These are phyloP conservation scores for Leccinum holopus DNA, from an alignment of 1,284 basidiomycete species.

Conservation along the genomic window DNA sequence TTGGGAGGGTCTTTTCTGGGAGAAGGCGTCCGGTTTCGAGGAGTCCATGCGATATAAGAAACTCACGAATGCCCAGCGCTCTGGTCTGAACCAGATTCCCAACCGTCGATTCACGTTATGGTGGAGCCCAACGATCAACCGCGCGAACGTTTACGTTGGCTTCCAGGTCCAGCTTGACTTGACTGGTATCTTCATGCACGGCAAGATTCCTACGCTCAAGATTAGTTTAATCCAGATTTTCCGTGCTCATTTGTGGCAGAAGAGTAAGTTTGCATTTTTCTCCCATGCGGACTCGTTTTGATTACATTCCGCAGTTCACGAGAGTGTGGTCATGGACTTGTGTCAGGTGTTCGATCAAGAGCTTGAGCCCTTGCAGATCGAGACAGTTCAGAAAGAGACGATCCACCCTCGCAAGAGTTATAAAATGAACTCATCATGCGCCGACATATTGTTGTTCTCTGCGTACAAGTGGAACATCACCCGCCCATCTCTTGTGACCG, in stretches of 20 bases:
- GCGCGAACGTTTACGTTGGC: slow-evolving; percentile 98
- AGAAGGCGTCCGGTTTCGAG: slow-evolving; percentile 93
- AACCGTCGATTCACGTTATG: slow-evolving; percentile 99
- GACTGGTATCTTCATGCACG: slow-evolving; percentile 95
- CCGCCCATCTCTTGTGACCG: slow-evolving; percentile 92
- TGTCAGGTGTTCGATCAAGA: slow-evolving; percentile 99
- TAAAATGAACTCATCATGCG: slow-evolving; percentile 99
- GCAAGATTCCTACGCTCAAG: slow-evolving; percentile 97
- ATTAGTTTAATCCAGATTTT: slow-evolving; percentile 99
- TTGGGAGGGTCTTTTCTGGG: slow-evolving; percentile 94
- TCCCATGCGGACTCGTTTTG: slow-evolving; percentile 9
- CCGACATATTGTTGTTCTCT: slow-evolving; percentile 97
- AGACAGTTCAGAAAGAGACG: slow-evolving; percentile 99
- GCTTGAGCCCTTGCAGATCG: slow-evolving; percentile 96
- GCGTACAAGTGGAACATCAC: slow-evolving; percentile 99
- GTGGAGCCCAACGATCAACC: slow-evolving; percentile 99
- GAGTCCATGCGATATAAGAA: slow-evolving; percentile 99
- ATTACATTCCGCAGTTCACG: slow-evolving; percentile 54
- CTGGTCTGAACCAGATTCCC: slow-evolving; percentile 97
- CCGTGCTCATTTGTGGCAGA: slow-evolving; percentile 99
- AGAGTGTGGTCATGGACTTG: slow-evolving; percentile 96
- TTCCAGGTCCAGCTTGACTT: slow-evolving; percentile 99
- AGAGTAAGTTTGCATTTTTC: slow-evolving; percentile 57
- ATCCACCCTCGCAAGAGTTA: slow-evolving; percentile 99
- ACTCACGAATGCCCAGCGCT: slow-evolving; percentile 92